phyloP scores from a whole-genome alignment of 2,329 filamentous ascomycete species.

The Colletotrichum melonis region DNA sequence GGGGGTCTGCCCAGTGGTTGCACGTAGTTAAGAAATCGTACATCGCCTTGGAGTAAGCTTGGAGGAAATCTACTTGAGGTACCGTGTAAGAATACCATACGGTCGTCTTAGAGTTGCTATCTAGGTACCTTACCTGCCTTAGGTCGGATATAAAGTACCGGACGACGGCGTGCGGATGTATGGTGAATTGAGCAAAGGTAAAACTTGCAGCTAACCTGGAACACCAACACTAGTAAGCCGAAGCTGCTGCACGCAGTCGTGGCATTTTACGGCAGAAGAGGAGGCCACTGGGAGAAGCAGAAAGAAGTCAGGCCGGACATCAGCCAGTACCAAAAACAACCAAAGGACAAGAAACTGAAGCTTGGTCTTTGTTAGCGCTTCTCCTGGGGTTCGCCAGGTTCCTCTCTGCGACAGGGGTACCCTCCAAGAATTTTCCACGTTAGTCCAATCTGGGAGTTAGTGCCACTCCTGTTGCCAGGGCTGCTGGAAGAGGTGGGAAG shows the following conservation, averaged over 20 bases:
- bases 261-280: not conserved
- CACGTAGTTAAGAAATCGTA: slow-evolving; percentile 5
- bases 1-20: not conserved
- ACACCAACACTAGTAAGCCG: not conserved
- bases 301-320: not conserved
- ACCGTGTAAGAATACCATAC: not conserved
- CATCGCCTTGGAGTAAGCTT: not conserved
- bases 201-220: not conserved
- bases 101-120: not conserved
- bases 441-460: slow-evolving; percentile 5
- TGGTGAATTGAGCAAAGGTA: not conserved
- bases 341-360: slow-evolving; percentile 19
- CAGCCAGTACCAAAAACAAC: not conserved
- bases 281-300: not conserved
- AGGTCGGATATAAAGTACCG: not conserved
- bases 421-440: slow-evolving; percentile 1
- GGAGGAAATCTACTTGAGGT: not conserved
- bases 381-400: slow-evolving; percentile 25
- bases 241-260: not conserved
- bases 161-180: not conserved
- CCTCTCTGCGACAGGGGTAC: slow-evolving; percentile 26
- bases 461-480: slow-evolving; percentile 24
- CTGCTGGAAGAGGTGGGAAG: slow-evolving; percentile 13
- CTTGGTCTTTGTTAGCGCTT: slow-evolving; percentile 26
- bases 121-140: not conserved